These are phyloP conservation scores for Tausonia pullulans DNA, from an alignment of 1,284 basidiomycete genomes.

Conservation along the genomic window DNA sequence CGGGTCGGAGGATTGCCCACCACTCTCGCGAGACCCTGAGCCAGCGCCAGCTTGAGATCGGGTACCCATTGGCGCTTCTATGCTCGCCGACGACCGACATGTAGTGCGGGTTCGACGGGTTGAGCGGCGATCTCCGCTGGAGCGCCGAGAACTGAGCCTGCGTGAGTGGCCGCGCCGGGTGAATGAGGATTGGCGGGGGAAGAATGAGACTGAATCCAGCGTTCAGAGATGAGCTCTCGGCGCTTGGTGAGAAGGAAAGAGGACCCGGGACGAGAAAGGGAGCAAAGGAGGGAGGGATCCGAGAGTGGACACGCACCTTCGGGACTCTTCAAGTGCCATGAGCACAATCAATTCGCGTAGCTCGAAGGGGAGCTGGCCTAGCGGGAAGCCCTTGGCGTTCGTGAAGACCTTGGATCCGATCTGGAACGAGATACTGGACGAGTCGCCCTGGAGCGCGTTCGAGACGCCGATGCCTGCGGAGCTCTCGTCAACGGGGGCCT, in stretches of 20 bases:
- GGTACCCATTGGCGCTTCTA: slow-evolving; percentile 24
- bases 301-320: slow-evolving; percentile 17
- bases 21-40: slow-evolving; percentile 21
- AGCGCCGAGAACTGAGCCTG: slow-evolving; percentile 15
- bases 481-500: too few relatives aligned
- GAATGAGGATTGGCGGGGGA: slow-evolving; percentile 18
- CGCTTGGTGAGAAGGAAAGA: background rate
- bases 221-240: slow-evolving; percentile 5
- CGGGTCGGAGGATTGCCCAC: slow-evolving; percentile 20
- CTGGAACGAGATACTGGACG: slow-evolving; percentile 23
- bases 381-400: slow-evolving; percentile 22
- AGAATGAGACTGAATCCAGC: slow-evolving; percentile 16
- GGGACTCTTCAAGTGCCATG: slow-evolving; percentile 24
- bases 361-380: slow-evolving; percentile 22
- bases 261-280: background rate
- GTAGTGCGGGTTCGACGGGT: slow-evolving; percentile 23
- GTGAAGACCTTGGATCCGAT: slow-evolving; percentile 25
- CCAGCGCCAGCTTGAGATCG: slow-evolving; percentile 26
- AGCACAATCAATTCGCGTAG: slow-evolving; percentile 23
- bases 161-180: slow-evolving; percentile 16
- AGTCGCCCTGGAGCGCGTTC: slow-evolving; percentile 24
- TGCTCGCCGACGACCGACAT: slow-evolving; percentile 23
- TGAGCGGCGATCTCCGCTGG: slow-evolving; percentile 19
- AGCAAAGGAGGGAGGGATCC: background rate
- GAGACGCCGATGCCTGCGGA: slow-evolving; percentile 24